Percentiles rank a stretch among this genome's conserved stretches.
phyloP scores from a whole-genome alignment of 2,329 filamentous ascomycete genomes.

The Colletotrichum euphorbiae region DNA sequence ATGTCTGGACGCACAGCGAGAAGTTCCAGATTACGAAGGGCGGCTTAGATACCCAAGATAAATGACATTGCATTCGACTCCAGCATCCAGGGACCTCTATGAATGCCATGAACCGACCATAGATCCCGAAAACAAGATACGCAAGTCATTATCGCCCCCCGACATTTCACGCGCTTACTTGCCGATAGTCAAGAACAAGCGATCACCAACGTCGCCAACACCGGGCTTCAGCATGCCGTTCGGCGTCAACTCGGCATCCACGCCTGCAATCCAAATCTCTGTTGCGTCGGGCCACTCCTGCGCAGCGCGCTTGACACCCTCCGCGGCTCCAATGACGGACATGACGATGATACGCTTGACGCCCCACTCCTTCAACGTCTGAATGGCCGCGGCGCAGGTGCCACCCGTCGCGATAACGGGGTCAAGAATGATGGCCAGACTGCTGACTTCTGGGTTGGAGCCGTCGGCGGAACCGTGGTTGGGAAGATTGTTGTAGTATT shows the following conservation, averaged over 20 bases:
- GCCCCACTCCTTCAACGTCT: slow-evolving; percentile 91
- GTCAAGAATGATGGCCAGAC: slow-evolving; percentile 86
- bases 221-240: slow-evolving; percentile 92
- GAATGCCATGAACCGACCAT: slow-evolving; percentile 10
- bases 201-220: slow-evolving; percentile 89
- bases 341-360: slow-evolving; percentile 84
- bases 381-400: slow-evolving; percentile 89
- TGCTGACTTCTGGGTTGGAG: slow-evolving; percentile 52
- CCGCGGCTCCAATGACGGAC: slow-evolving; percentile 77
- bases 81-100: slow-evolving; percentile 15
- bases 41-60: neutral
- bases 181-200: slow-evolving; percentile 88
- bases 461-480: slow-evolving; percentile 67
- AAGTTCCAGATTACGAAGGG: neutral
- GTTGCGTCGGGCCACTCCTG: slow-evolving; percentile 81
- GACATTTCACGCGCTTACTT: slow-evolving; percentile 64
- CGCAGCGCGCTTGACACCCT: slow-evolving; percentile 79
- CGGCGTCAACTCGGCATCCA: slow-evolving; percentile 80
- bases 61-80: slow-evolving; percentile 23
- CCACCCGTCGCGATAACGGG: slow-evolving; percentile 95
- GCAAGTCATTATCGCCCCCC: neutral
- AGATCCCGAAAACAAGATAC: neutral
- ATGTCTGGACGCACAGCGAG: neutral
- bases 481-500: slow-evolving; percentile 98
- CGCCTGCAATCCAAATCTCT: slow-evolving; percentile 84